Evolutionary conservation across 2,329 filamentous ascomycete genomes (phyloP).

Genomic region (Pochonia chlamydosporia): DNA sequence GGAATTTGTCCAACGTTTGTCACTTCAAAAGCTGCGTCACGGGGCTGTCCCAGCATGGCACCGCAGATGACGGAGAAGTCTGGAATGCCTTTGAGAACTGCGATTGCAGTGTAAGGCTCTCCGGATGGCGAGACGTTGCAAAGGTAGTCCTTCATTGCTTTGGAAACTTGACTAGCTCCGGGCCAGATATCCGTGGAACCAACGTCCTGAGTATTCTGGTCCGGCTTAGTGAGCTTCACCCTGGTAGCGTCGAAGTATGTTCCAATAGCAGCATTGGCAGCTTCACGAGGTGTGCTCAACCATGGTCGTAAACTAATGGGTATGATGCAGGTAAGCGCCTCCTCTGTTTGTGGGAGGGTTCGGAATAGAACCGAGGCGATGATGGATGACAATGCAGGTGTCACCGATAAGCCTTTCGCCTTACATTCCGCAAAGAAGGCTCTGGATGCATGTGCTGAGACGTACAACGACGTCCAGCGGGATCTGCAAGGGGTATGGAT

Average conservation of each 20-base stretch:
- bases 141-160: constrained; percentile 5
- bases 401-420: constrained; percentile 5
- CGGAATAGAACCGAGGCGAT: constrained; percentile 9
- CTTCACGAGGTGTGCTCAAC: constrained; percentile 7
- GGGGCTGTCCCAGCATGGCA: constrained; percentile 29
- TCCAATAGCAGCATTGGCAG: constrained; percentile 8
- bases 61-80: constrained; percentile 30
- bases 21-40: constrained; percentile 34
- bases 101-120: constrained; percentile 15
- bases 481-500: constrained; percentile 20
- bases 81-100: constrained; percentile 33
- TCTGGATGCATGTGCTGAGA: constrained; percentile 5
- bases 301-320: constrained; percentile 14
- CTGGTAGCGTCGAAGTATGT: constrained; percentile 12
- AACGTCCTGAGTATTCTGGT: background rate
- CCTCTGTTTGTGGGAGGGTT: constrained; percentile 8
- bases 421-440: constrained; percentile 11
- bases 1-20: constrained; percentile 38
- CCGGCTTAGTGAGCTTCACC: constrained; percentile 4
- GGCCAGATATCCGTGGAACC: constrained; percentile 3
- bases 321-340: constrained; percentile 13
- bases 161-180: background rate
- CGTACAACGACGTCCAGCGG: constrained; percentile 9
- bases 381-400: constrained; percentile 10
- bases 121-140: constrained; percentile 11